Base-by-base conservation (phyloP, 2,329 filamentous ascomycete species). In the Fusarium avenaceum region DNA sequence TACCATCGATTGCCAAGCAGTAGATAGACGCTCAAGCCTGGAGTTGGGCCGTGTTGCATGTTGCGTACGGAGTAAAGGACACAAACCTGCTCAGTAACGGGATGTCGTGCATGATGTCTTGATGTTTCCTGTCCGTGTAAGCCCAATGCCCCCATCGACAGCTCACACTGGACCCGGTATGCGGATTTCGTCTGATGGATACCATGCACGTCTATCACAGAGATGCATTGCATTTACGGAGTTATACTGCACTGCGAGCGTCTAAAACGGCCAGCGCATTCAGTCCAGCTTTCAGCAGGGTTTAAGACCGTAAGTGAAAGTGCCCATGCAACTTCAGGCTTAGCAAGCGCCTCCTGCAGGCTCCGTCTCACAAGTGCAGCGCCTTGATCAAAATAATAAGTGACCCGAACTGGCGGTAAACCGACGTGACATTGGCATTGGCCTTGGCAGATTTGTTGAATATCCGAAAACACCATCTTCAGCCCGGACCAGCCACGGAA, bases 41-140 rank as follows among this genome's bases (percentile, higher is more conserved):
- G 60, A 10, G 53, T 47, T 69, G 71, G 67, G 62, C 71, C 71
- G 63, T 72, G 67, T 60, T 48, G 28, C 28, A 30, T 30, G 28
- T 30, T 30, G 28, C 24, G 24, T 24, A 24, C 24, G 24, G 24
- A 24, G 24, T 24, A 24, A 24, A 24, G 24, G 24, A 28, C 58
- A 58, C 65, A 63, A 59, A 64, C 67, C 53, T 69, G 59, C 58
- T 73, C 71, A 72, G 50, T 55, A 45, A 70, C 57, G 55, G 64
- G 55, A 73, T 73, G 71, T 66, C 69, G 66, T 72, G 66, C 57
- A 72, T 69, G 67, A 63, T 52, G 57, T 55, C 28, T 40, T 69
- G 44, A 53, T 66, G 50, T 54, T 44, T 42, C 30, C 38, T 50
- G 47, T 66, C 54, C 38, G 56, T 54, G 53, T 51, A 62, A 53